Percentiles rank a stretch among this genome's conserved stretches.
Conservation (phyloP, 2,329 filamentous ascomycete genomes). For the Epichloe glyceriae region DNA sequence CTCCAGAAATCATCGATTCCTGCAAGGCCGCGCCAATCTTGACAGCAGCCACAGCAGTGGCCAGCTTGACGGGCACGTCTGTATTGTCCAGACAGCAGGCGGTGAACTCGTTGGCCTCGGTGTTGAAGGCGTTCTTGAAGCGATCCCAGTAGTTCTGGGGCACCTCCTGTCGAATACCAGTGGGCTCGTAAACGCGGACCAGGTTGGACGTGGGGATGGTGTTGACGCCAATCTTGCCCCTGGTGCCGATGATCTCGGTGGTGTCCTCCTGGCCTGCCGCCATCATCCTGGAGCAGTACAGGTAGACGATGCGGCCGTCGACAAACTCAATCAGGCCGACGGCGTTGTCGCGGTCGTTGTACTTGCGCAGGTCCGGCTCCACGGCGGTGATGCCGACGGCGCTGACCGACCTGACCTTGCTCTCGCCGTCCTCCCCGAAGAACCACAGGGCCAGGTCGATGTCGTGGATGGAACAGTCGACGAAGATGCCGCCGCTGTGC, state of each 20-base stretch:
- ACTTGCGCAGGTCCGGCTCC: slow-evolving; percentile 14
- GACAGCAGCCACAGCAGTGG: slow-evolving; percentile 44
- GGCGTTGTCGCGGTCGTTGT: slow-evolving; percentile 19
- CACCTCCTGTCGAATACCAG: slow-evolving; percentile 40
- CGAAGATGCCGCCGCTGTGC: slow-evolving; percentile 55
- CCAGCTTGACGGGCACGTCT: slow-evolving; percentile 40
- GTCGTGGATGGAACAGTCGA: slow-evolving; percentile 57
- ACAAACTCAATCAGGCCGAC: slow-evolving; percentile 52
- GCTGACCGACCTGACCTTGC: slow-evolving; percentile 14
- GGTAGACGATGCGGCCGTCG: slow-evolving; percentile 48
- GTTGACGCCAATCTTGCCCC: slow-evolving; percentile 50
- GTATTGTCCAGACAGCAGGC: slow-evolving; percentile 42
- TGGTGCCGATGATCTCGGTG: slow-evolving; percentile 54
- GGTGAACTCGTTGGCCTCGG: slow-evolving; percentile 50
- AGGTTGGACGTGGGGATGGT: slow-evolving; percentile 40
- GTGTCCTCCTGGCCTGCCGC: slow-evolving; percentile 53
- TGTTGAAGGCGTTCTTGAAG: slow-evolving; percentile 50
- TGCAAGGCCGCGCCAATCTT: slow-evolving; percentile 48
- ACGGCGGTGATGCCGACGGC: slow-evolving; percentile 17
- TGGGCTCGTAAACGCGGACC: slow-evolving; percentile 39
- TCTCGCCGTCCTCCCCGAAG: slow-evolving; percentile 15
- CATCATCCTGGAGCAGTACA: slow-evolving; percentile 54
- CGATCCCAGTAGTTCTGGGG: slow-evolving; percentile 48
- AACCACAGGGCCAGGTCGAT: slow-evolving; percentile 29
- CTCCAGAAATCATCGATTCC: slow-evolving; percentile 38